phyloP scores from a whole-genome alignment of 768 basidiomycete genomes.

The Tylopilus vinaceipallidus region DNA sequence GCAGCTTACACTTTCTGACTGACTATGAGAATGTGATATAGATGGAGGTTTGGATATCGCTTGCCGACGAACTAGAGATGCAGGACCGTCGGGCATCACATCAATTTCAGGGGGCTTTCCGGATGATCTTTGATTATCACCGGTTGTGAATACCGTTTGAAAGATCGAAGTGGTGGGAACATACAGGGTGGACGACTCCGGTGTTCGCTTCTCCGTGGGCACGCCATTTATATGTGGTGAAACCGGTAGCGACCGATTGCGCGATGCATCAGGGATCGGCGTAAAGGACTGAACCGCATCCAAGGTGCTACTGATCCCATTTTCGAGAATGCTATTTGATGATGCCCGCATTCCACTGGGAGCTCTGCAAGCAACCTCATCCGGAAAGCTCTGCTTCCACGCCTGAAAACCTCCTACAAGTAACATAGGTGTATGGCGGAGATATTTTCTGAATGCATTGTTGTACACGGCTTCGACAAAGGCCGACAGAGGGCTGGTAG shows the following conservation, averaged over 20 bases:
- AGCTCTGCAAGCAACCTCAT: constrained; percentile 32
- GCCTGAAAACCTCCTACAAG: constrained; percentile 82
- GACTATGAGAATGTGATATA: constrained; percentile 45
- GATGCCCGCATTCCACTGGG: constrained; percentile 15
- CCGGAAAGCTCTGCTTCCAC: constrained; percentile 66
- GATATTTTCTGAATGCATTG: constrained; percentile 64
- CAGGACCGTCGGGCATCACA: constrained; percentile 11
- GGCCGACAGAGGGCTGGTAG: constrained; percentile 51
- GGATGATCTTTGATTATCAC: constrained; percentile 14
- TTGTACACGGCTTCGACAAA: constrained; percentile 73
- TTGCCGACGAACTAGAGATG: constrained; percentile 36
- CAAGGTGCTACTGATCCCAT: constrained; percentile 27
- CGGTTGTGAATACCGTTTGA: constrained; percentile 10
- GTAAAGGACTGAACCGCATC: constrained; percentile 23
- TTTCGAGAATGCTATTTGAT: constrained; percentile 22
- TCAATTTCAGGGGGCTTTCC: constrained; percentile 16
- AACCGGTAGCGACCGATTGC: constrained; percentile 9
- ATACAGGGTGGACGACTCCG: constrained; percentile 22
- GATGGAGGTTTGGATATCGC: constrained; percentile 43
- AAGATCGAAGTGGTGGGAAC: constrained; percentile 5
- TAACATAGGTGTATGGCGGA: constrained; percentile 76
- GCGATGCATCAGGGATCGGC: constrained; percentile 15
- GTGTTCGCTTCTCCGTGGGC: constrained; percentile 15
- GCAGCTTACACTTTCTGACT: constrained; percentile 48
- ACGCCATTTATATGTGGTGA: constrained; percentile 17